phyloP scores from a whole-genome alignment of 2,329 filamentous ascomycete genomes.

The Phaeosphaeria sp. region DNA sequence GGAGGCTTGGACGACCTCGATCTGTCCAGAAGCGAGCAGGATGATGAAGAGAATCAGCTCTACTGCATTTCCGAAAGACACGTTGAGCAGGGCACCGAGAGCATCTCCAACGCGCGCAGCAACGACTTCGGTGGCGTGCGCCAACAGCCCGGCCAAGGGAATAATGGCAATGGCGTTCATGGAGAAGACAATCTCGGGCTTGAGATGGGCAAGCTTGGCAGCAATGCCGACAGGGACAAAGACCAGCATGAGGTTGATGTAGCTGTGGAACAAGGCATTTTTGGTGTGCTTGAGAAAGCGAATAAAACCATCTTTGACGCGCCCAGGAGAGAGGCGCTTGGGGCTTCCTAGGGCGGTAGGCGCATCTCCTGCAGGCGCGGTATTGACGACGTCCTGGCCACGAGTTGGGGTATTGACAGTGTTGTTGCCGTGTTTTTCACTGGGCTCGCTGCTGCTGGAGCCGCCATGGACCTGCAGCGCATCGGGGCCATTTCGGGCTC shows the following conservation, averaged over 20 bases:
- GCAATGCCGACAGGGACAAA: conserved; percentile 81
- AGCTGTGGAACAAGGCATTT: conserved; percentile 72
- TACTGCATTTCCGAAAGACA: conserved; percentile 61
- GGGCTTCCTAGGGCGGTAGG: conserved; percentile 58
- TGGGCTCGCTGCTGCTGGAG: conserved; percentile 22
- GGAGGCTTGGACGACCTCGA: conserved; percentile 90
- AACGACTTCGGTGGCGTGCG: conserved; percentile 58
- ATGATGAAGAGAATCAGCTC: conserved; percentile 60
- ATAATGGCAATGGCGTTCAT: conserved; percentile 61
- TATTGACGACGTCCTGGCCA: conserved; percentile 51
- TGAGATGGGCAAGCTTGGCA: conserved; percentile 56
- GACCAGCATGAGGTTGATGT: conserved; percentile 77
- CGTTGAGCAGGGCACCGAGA: conserved; percentile 58
- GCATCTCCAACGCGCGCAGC: conserved; percentile 57
- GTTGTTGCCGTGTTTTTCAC: conserved; percentile 28
- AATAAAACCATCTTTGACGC: conserved; percentile 58
- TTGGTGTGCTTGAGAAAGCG: conserved; percentile 62
- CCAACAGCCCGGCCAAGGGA: conserved; percentile 57
- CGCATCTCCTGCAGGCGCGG: conserved; percentile 58
- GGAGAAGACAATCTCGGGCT: conserved; percentile 55
- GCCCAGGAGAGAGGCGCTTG: conserved; percentile 52
- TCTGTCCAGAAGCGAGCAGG: conserved; percentile 67
- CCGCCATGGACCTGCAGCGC: conserved; percentile 17
- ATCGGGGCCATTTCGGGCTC: conserved; percentile 15
- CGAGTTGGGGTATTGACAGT: conserved; percentile 24